Evolutionary conservation across 345 rosid species (phyloP), one percentile per base, ranked within the genome.

Genomic region (Litchi chinensis): DNA sequence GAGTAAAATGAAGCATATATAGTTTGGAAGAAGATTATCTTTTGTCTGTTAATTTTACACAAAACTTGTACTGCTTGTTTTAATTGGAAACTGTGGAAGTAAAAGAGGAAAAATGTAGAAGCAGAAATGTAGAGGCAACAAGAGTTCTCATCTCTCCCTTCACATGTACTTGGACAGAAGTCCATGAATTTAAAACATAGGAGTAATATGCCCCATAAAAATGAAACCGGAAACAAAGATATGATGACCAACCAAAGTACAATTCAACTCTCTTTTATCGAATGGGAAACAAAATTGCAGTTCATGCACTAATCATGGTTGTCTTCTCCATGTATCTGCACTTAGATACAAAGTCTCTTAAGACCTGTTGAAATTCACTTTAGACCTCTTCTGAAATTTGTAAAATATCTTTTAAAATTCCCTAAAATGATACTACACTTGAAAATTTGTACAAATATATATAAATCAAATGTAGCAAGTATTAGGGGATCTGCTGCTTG

Each of bases 1-100:
- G 50, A 79, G 81, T 70, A 76, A 78, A 75, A 71, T 77, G 79
- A 77, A 80, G 79, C 79, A 80, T 68, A 68, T 79, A 78, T 73
- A 78, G 78, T 81, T 39, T 76, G 71, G 65, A 74, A 65, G 16
- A 65, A 66, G 37, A 73, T 2, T 40, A 64, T 68, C 62, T 46
- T 68, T 2, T 39, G 68, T 59, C 48, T 65, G 48, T 37, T 52
- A n/a, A 50, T 37, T 26, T 74, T 40, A 46, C 68, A 43, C 13
- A 19, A 74, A 44, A n/a, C 28, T 57, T 10, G 46, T 54, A 19
- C 22, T 57, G 65, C 5, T 46, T 11, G 12, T 46, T 46, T 46
- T 46, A 7, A 2, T 32, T 1, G 37, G 37, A 1, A 32, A 11
- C 52, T 46, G 12, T 46, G 52, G 12, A 46, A 46, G 52, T 52